Evolutionary conservation across 371 early-diverging fungal species (phyloP).

Genomic region (Choanephora cucurbitarum): DNA sequence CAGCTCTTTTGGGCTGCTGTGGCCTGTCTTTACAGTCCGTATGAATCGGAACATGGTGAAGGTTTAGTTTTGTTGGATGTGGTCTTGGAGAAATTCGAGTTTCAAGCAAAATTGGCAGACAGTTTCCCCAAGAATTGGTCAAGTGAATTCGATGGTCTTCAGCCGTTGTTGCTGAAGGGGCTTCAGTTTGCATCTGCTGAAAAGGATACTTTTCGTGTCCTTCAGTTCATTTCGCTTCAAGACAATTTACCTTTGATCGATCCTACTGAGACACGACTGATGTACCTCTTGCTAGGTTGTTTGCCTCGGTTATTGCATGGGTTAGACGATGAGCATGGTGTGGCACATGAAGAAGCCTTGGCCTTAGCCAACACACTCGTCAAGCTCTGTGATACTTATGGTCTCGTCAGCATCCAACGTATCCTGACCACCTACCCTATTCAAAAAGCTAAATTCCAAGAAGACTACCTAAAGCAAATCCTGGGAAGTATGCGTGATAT

Average conservation of each 20-base stretch:
- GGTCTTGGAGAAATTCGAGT: conserved; percentile 53
- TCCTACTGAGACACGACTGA: conserved; percentile 56
- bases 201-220: conserved; percentile 41
- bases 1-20: conserved; percentile 85
- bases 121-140: conserved; percentile 79
- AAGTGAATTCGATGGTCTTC: conserved; percentile 75
- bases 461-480: conserved; percentile 75
- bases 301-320: conserved; percentile 71
- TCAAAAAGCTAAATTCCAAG: conserved; percentile 67
- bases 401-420: conserved; percentile 52
- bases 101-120: conserved; percentile 30
- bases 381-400: conserved; percentile 54
- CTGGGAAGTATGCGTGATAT: conserved; percentile 61
- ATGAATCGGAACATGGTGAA: conserved; percentile 77
- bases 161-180: conserved; percentile 76
- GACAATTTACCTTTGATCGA: conserved; percentile 70
- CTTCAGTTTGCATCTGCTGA: conserved; percentile 67
- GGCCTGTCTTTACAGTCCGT: conserved; percentile 74
- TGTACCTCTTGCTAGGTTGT: conserved; percentile 70
- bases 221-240: conserved; percentile 48
- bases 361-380: conserved; percentile 53
- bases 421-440: conserved; percentile 65
- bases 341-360: conserved; percentile 24
- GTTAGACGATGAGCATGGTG: conserved; percentile 42
- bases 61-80: conserved; percentile 67